Evolutionary conservation across 2,329 filamentous ascomycete species (phyloP).

Genomic region (Aspergillus ruber): DNA sequence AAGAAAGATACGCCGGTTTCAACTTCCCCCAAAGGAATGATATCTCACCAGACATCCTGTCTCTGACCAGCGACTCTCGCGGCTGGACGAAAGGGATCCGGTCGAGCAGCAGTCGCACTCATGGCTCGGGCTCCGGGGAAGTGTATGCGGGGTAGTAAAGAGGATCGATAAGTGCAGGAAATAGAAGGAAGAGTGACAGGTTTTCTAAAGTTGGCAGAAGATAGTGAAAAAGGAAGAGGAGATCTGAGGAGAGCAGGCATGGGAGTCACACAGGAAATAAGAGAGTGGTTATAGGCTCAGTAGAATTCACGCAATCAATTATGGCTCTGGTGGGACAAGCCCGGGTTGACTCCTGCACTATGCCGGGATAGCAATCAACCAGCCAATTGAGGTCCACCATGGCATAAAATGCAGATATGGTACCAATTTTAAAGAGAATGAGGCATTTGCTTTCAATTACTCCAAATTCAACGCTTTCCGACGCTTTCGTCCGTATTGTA

Average conservation of each 20-base stretch:
- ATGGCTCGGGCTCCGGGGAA: conserved; percentile 26
- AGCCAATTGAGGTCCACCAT: too few species aligned
- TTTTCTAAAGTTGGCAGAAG: not conserved
- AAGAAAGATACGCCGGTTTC: conserved; percentile 6
- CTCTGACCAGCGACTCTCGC: conserved; percentile 44
- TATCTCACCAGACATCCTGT: conserved; percentile 45
- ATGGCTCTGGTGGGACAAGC: not conserved
- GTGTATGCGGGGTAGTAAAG: conserved; percentile 14
- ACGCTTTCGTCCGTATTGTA: too few species aligned
- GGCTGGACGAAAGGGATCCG: conserved; percentile 42
- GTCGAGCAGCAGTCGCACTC: conserved; percentile 32
- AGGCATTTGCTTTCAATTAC: too few species aligned
- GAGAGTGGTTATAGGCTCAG: too few species aligned
- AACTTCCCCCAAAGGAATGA: not conserved
- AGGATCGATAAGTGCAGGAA: conserved; percentile 2
- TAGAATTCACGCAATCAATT: too few species aligned
- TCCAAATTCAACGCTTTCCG: too few species aligned
- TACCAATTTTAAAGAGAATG: not conserved
- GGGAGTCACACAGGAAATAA: not conserved
- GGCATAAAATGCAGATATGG: too few species aligned
- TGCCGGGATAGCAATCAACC: too few species aligned
- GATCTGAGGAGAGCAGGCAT: conserved; percentile 2
- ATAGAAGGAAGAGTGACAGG: not conserved
- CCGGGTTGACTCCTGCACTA: not conserved
- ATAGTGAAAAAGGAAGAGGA: conserved; percentile 1